Evolutionary conservation across 2,329 filamentous ascomycete genomes (phyloP).

Genomic region (Verticillium isaacii): DNA sequence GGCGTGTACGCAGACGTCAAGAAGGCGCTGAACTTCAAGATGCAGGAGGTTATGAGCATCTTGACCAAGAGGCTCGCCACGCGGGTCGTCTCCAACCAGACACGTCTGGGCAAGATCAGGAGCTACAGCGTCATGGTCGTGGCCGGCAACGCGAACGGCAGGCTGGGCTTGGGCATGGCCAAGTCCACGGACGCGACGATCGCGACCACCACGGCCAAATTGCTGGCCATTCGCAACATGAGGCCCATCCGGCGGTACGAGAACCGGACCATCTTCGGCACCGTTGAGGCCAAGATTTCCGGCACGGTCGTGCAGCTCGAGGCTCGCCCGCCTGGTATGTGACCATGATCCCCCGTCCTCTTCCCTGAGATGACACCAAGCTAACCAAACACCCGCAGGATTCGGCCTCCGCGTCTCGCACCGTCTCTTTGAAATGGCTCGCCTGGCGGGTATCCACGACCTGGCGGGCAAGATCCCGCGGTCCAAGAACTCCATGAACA

Average conservation of each 20-base stretch:
- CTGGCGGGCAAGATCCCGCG: slow-evolving; percentile 78
- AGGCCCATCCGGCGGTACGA: slow-evolving; percentile 89
- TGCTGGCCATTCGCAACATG: slow-evolving; percentile 87
- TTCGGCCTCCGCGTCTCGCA: slow-evolving; percentile 91
- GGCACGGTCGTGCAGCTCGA: slow-evolving; percentile 81
- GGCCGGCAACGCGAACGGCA: slow-evolving; percentile 81
- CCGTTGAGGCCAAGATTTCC: slow-evolving; percentile 77
- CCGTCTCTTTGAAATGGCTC: slow-evolving; percentile 91
- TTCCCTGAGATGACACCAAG: neutral
- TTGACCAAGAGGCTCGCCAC: slow-evolving; percentile 67
- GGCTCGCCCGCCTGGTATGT: slow-evolving; percentile 80
- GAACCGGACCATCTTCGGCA: slow-evolving; percentile 83
- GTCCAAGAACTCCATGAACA: slow-evolving; percentile 95
- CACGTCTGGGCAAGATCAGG: slow-evolving; percentile 87
- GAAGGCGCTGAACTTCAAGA: slow-evolving; percentile 48
- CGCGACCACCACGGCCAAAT: slow-evolving; percentile 66
- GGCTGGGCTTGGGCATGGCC: slow-evolving; percentile 83
- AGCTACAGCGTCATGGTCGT: slow-evolving; percentile 72
- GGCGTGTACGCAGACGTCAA: slow-evolving; percentile 49
- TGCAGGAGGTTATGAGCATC: slow-evolving; percentile 49
- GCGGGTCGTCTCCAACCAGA: slow-evolving; percentile 84
- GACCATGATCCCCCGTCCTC: slow-evolving; percentile 1
- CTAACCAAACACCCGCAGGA: slow-evolving; percentile 45
- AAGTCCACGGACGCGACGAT: slow-evolving; percentile 73
- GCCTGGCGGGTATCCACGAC: slow-evolving; percentile 80